Base-by-base conservation (phyloP, 2,329 filamentous ascomycete genomes). In the Fusarium clavum region DNA sequence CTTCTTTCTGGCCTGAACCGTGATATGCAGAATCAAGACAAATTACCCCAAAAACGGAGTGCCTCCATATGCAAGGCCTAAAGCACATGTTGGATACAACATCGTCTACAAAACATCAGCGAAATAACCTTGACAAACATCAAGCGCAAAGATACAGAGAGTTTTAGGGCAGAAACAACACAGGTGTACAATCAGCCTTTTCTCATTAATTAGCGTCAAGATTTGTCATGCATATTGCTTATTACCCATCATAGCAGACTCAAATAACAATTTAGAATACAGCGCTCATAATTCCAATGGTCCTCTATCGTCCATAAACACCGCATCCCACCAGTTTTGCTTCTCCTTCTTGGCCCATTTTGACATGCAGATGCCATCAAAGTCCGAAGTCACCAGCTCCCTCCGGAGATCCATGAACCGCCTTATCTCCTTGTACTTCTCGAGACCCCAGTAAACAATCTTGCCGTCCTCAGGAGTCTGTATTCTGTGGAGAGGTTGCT, bases 371-470 rank as follows among this genome's bases (percentile, higher is more conserved):
- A 66, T 52, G 1, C 29, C 38, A 20, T 66, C 55, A 27, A 61
- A 66, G n/a, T 48, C 57, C 0, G 57, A 46, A 6, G 27, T 41
- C 29, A 63, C 64, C 41, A 68, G n/a, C 4, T 30, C 14, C 1
- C 16, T 41, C 11, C 48, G 40, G 2, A 14, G 3, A 14, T 59
- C 34, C 57, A 58, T 60, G 9, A 67, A 73, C 6, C 53, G 45
- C 14, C 70, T 59, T 13, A 72, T 67, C 22, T 51, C 48, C 27
- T 60, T 60, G 25, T 73, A 72, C 3, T 55, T 53, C 8, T 64
- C 49, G 10, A 58, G 57, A 11, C 70, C 55, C 67, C 67, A 71
- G 58, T 73, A 73, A 8, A 62, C 45, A 18, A 54, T 70, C 32
- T 46, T 45, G 2, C 64, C 34, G 34, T 38, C 62, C 7, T 58